Percentiles rank a stretch among this genome's conserved stretches.
Evolutionary conservation across 2,329 filamentous ascomycete genomes (phyloP).

Genomic region (Pleurostoma richardsiae): DNA sequence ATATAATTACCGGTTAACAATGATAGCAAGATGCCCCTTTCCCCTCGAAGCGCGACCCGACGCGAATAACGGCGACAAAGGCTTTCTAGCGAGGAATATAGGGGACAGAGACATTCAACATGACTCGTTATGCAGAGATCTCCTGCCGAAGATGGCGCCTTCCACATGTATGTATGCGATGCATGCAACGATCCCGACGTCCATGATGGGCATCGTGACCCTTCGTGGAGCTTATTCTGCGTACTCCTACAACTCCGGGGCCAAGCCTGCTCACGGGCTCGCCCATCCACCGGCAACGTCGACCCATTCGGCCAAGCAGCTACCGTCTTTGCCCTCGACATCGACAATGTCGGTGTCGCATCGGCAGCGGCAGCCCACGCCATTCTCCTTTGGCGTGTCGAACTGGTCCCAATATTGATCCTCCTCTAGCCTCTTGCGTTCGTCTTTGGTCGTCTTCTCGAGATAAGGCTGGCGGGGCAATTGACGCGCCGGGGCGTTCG

Average conservation of each 20-base stretch:
- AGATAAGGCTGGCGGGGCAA: conserved; percentile 74
- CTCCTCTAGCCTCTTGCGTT: conserved; percentile 82
- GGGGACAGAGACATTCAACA: conserved; percentile 1
- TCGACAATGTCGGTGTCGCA: conserved; percentile 98
- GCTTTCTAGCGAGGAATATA: too few relatives aligned
- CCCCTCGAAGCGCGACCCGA: too few relatives aligned
- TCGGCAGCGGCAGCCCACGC: conserved; percentile 91
- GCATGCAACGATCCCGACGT: too few relatives aligned
- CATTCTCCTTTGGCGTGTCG: conserved; percentile 88
- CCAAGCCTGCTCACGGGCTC: conserved; percentile 28
- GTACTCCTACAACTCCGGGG: too few relatives aligned
- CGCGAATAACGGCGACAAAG: too few relatives aligned
- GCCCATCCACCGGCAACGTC: conserved; percentile 94
- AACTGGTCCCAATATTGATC: conserved; percentile 93
- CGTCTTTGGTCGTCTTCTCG: conserved; percentile 74
- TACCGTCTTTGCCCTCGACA: conserved; percentile 95
- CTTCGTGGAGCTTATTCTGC: too few relatives aligned
- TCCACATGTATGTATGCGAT: too few relatives aligned
- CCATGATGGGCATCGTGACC: too few relatives aligned
- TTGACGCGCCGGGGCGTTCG: conserved; percentile 87
- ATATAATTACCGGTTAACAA: too few relatives aligned
- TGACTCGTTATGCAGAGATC: conserved; percentile 5
- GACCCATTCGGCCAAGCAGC: conserved; percentile 93
- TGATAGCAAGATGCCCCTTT: too few relatives aligned
- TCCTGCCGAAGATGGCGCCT: not conserved